Evolutionary conservation across 2,329 filamentous ascomycete genomes (phyloP).

Genomic region (Diaporthe sp.): DNA sequence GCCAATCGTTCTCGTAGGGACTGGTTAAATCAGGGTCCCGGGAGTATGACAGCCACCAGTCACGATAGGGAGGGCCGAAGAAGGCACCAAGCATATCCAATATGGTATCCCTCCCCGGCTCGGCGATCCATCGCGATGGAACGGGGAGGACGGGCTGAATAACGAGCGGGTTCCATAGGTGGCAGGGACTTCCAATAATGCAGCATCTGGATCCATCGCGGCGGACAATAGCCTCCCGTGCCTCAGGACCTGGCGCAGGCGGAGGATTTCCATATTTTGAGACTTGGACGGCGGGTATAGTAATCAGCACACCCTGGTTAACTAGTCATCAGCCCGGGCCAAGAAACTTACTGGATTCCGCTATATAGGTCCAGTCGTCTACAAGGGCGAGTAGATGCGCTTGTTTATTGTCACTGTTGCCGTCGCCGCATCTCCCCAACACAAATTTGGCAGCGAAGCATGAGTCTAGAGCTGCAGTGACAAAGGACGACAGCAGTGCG

Average conservation of each 20-base stretch:
- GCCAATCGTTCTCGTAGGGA: neutral
- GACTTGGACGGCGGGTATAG: neutral
- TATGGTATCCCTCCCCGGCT: neutral
- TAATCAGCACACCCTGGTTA: neutral
- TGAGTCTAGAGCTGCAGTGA: neutral
- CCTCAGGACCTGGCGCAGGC: neutral
- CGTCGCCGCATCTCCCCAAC: neutral
- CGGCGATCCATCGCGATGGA: neutral
- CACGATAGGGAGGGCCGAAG: neutral
- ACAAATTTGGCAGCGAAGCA: neutral
- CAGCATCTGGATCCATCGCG: neutral
- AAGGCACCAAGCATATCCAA: neutral
- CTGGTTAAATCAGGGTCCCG: neutral
- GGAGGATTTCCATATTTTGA: neutral
- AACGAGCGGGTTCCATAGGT: neutral
- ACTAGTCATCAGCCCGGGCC: neutral
- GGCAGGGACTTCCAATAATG: neutral
- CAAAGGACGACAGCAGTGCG: neutral
- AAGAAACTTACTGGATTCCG: neutral
- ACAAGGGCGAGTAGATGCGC: neutral
- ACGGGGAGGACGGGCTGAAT: neutral
- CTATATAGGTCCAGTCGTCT: neutral
- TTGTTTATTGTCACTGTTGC: neutral
- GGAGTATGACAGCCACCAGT: neutral
- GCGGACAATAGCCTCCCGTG: neutral